A percentile compares a stretch with the other conserved stretches of the same genome.
Evolutionary conservation across 2,329 filamentous ascomycete species (phyloP).

Genomic region (Aspergillus pseudoterreus): DNA sequence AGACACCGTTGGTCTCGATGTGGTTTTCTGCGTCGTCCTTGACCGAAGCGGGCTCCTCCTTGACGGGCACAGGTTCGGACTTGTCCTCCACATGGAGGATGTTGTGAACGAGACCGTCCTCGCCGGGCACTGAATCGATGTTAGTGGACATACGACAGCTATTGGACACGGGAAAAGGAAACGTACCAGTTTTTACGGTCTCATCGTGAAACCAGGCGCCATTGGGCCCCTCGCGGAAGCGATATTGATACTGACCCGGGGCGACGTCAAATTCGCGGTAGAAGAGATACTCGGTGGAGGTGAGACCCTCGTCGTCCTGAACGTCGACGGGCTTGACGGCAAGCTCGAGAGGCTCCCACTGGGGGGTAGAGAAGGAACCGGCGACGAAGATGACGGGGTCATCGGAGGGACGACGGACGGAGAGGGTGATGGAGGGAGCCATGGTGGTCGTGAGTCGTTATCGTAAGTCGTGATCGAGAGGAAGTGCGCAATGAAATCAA

Average conservation of each 20-base stretch:
- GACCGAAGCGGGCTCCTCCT: conserved; percentile 3
- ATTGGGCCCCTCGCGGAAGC: conserved; percentile 21
- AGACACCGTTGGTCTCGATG: conserved; percentile 5
- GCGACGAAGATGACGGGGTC: conserved; percentile 24
- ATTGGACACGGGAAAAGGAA: neutral
- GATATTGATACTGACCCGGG: conserved; percentile 23
- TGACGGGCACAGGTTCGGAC: conserved; percentile 3
- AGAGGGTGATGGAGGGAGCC: conserved; percentile 22
- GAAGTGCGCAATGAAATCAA: conserved; percentile 5
- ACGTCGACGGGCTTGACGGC: conserved; percentile 17
- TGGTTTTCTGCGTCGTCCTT: conserved; percentile 4
- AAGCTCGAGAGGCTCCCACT: conserved; percentile 26
- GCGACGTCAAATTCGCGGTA: conserved; percentile 15
- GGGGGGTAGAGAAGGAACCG: conserved; percentile 25
- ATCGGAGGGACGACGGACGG: conserved; percentile 23
- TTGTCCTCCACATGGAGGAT: conserved; percentile 14
- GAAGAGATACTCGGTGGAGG: conserved; percentile 19
- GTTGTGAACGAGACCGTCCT: conserved; percentile 22
- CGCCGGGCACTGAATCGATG: conserved; percentile 17
- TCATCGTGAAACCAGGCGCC: conserved; percentile 26
- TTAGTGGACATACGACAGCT: conserved; percentile 1
- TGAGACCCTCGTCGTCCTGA: conserved; percentile 14
- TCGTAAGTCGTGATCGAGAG: conserved; percentile 16
- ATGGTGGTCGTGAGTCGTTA: conserved; percentile 20
- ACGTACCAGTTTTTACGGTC: conserved; percentile 23